These are phyloP conservation scores for Globisporangium radiosum DNA, from an alignment of 352 stramenopile species.

Conservation along the genomic window DNA sequence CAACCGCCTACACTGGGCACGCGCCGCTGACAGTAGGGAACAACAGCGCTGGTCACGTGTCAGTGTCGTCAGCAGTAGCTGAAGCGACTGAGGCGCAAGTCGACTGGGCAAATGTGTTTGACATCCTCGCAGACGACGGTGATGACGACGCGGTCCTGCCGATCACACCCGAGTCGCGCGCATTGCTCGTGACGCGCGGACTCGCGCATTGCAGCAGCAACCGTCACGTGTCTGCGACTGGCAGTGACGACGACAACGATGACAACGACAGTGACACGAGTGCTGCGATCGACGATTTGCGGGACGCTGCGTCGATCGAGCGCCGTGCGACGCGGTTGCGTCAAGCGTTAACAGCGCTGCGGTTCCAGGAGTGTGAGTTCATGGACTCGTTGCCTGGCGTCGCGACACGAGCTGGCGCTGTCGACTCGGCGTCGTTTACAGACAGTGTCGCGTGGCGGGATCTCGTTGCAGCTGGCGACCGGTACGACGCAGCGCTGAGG, in stretches of 20 bases:
- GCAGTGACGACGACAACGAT: background rate
- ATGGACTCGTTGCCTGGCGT: conserved; percentile 6
- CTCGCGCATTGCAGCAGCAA: conserved; percentile 5
- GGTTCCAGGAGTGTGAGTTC: conserved; percentile 14
- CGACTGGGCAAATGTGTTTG: conserved; percentile 11
- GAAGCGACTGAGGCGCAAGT: background rate
- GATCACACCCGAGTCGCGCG: background rate
- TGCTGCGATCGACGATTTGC: background rate
- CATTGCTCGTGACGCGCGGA: conserved; percentile 7
- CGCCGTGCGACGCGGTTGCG: background rate
- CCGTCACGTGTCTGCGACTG: background rate
- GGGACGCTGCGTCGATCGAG: background rate
- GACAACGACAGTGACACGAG: background rate
- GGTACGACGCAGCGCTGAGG: conserved; percentile 23
- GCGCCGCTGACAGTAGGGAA: background rate
- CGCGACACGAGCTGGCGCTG: background rate
- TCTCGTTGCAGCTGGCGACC: conserved; percentile 26
- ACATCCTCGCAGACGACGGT: conserved; percentile 5
- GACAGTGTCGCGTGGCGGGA: conserved; percentile 21
- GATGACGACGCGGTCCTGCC: background rate
- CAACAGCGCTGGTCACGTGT: no score
- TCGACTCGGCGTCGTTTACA: background rate
- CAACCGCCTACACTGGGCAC: background rate
- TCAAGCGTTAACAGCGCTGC: conserved; percentile 11
- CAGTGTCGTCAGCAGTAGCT: background rate